phyloP scores from a whole-genome alignment of 306 rosid species.

The Fragaria nilgerrensis region DNA sequence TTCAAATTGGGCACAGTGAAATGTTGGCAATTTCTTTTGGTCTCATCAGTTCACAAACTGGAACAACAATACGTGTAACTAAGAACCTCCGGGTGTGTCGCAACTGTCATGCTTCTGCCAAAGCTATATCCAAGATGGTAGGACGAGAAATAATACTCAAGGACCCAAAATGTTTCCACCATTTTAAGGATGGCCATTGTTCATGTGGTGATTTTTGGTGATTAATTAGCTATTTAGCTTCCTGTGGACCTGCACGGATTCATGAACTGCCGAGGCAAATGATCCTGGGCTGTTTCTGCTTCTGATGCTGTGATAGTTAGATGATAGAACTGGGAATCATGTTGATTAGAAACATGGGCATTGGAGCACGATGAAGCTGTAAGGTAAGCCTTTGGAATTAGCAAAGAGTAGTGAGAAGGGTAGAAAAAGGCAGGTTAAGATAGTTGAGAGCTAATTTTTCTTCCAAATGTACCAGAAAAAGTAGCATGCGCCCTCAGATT shows the following conservation, averaged over 20 bases:
- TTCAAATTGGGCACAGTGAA: slow-evolving; percentile 57
- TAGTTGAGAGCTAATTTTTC: not conserved
- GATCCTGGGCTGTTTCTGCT: not conserved
- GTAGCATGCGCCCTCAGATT: not conserved
- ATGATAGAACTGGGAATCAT: not conserved
- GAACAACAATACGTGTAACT: slow-evolving; percentile 44
- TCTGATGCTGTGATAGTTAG: not conserved
- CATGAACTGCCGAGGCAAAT: not conserved
- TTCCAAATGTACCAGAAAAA: not conserved
- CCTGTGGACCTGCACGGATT: not conserved
- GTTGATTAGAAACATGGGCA: not conserved
- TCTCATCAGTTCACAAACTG: slow-evolving; percentile 47
- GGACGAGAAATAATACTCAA: slow-evolving; percentile 61
- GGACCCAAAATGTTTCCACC: slow-evolving; percentile 62
- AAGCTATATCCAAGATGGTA: slow-evolving; percentile 42
- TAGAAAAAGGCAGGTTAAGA: not conserved
- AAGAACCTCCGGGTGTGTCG: slow-evolving; percentile 56
- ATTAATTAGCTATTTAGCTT: not conserved
- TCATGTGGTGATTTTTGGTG: slow-evolving; percentile 58
- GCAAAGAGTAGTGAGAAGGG: not conserved
- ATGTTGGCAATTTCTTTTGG: slow-evolving; percentile 66
- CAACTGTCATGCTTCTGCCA: slow-evolving; percentile 57
- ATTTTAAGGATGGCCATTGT: slow-evolving; percentile 58
- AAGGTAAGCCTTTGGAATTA: not conserved
- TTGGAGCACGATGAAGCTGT: not conserved